phyloP scores from a whole-genome alignment of 306 rosid genomes.

The Chamaecrista fasciculata region DNA sequence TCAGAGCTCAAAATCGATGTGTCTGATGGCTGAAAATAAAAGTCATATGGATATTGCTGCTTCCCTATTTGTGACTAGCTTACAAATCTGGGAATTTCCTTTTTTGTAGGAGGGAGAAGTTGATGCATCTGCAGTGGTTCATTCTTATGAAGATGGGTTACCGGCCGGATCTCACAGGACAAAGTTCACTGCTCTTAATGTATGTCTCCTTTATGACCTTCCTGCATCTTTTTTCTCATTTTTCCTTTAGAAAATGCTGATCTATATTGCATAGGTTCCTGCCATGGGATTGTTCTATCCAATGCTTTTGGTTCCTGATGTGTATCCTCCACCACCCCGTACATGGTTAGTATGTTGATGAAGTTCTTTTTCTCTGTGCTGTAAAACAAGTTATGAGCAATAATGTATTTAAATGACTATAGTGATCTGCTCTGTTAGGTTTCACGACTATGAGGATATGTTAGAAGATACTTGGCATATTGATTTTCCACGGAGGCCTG shows the following conservation, averaged over 20 bases:
- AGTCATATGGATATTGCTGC: background rate
- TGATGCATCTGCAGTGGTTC: constrained; percentile 73
- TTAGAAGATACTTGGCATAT: constrained; percentile 87
- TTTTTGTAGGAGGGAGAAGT: constrained; percentile 71
- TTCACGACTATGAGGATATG: constrained; percentile 85
- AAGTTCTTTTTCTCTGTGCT: constrained; percentile 19
- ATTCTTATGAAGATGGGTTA: constrained; percentile 74
- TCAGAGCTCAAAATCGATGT: background rate
- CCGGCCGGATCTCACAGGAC: constrained; percentile 86
- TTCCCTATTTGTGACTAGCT: constrained; percentile 13
- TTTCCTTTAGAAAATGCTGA: constrained; percentile 22
- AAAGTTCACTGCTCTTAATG: constrained; percentile 81
- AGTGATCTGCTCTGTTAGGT: constrained; percentile 48
- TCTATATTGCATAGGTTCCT: constrained; percentile 59
- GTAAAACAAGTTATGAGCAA: constrained; percentile 12
- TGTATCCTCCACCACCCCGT: constrained; percentile 95
- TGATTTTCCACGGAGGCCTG: constrained; percentile 79
- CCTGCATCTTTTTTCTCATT: constrained; percentile 14
- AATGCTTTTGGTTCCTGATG: constrained; percentile 81
- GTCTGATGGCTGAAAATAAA: background rate
- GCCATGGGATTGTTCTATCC: constrained; percentile 98
- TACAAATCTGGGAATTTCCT: constrained; percentile 18
- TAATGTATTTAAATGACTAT: constrained; percentile 17
- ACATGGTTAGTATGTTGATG: constrained; percentile 57
- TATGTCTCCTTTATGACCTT: constrained; percentile 35